Conservation (phyloP, 345 rosid genomes). For the Camelina hispida region DNA sequence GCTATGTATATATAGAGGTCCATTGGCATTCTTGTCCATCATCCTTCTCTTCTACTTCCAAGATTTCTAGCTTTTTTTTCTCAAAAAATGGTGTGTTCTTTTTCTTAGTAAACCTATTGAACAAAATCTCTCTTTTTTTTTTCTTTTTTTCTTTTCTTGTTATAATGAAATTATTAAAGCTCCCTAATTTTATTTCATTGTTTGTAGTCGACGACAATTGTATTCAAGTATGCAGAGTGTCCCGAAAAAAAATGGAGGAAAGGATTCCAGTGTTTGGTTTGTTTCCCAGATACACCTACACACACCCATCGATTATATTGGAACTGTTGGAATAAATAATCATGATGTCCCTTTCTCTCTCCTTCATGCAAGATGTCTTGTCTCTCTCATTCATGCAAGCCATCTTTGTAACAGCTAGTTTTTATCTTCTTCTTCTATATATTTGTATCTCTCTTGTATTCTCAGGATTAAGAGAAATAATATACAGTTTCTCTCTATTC, state of each 20-base stretch:
- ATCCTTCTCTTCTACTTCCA: constrained; percentile 1
- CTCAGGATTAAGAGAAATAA: no score
- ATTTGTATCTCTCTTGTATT: no score
- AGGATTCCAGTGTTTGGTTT: neutral
- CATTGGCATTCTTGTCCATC: neutral
- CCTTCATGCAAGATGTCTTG: no score
- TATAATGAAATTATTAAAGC: neutral
- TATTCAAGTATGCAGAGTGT: neutral
- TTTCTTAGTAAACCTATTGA: neutral
- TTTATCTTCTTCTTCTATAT: no score
- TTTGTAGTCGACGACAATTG: neutral
- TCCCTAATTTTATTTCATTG: neutral
- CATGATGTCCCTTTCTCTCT: no score
- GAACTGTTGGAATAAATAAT: neutral
- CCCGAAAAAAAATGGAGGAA: neutral
- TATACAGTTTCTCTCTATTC: no score
- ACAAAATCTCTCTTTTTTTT: neutral
- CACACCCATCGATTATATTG: neutral
- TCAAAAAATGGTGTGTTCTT: neutral
- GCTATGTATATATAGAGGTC: neutral
- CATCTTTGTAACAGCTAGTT: no score
- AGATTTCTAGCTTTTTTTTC: neutral
- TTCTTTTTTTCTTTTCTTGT: neutral
- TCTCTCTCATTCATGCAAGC: no score
- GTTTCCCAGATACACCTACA: neutral